These are phyloP conservation scores for Dictyostelium citrinum DNA, from an alignment of 78 protist species.

Conservation along the genomic window DNA sequence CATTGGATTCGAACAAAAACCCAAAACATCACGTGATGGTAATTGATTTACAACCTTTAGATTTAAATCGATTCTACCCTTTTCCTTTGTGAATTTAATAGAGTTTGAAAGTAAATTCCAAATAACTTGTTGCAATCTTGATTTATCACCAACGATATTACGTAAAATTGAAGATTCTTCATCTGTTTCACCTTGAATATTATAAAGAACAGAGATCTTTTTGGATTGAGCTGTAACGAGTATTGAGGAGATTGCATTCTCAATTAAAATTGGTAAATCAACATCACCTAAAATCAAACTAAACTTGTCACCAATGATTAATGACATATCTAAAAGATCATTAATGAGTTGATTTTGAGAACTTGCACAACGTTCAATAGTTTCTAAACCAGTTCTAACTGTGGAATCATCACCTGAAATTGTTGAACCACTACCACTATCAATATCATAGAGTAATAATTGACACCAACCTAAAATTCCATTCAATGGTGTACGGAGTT, in stretches of 20 bases:
- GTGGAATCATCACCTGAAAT: neutral
- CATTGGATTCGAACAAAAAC: neutral
- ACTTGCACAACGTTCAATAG: conserved; percentile 60
- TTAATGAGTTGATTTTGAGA: conserved; percentile 65
- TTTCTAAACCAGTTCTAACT: conserved; percentile 7
- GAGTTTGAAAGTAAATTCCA: conserved; percentile 68
- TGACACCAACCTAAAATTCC: conserved; percentile 72
- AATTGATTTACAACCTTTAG: neutral
- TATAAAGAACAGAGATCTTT: neutral
- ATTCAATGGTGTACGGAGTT: conserved; percentile 73
- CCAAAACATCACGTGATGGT: neutral
- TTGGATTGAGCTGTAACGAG: conserved; percentile 5
- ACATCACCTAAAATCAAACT: neutral
- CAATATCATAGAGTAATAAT: neutral
- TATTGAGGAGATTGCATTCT: neutral
- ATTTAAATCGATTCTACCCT: conserved; percentile 14
- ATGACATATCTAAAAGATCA: conserved; percentile 68
- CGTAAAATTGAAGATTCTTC: neutral
- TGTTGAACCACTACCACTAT: neutral
- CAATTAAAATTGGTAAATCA: conserved; percentile 5
- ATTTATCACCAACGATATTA: conserved; percentile 18
- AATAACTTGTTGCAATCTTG: conserved; percentile 58
- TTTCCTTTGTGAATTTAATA: conserved; percentile 56
- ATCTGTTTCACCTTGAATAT: neutral
- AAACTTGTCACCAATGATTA: conserved; percentile 63